Evolutionary conservation across 257 asterid genomes (phyloP), one percentile per base, ranked within the genome.

Genomic region (Echites panduratus): DNA sequence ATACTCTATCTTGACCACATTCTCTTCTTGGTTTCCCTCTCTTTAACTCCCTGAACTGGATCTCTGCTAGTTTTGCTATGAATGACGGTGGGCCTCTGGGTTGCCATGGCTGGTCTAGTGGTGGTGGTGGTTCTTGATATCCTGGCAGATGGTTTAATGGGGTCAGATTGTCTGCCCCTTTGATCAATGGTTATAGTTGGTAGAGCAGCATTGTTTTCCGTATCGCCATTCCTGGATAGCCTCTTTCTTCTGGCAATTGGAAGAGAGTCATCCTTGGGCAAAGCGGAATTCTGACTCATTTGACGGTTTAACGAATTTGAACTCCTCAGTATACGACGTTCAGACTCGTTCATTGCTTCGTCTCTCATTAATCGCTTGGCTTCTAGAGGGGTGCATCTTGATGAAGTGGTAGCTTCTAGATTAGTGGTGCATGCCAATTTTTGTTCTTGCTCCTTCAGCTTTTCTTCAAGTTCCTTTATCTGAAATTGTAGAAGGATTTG

Each of bases 1-100:
- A 54, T 24, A 68, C 66, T 56, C 83, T 77, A 90, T 70, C 97
- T 89, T 66, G 90, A 75, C 97, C 99, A 94, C 78, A 87, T 76
- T 80, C 97, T 89, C 83, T 88, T 94, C 89, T 91, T 91, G 85
- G 77, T 79, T 12, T 91, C 97, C 79, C 87, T 85, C 81, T 91
- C 97, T 65, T 89, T 94, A 67, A 87, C 74, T 72, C 79, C 97
- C 41, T 66, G 90, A 26, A 84, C 85, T 3, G 89, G 78, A 71
- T 91, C 96, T 74, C 95, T 79, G 81, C 82, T 88, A 0, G 79
- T 74, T 68, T 87, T 88, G 78, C 20, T 82, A 45, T 85, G 95
- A 71, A 76, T 67, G 9, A 74, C 58, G 2, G 45, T 32, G 24
- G 86, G 87, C 83, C 88, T 84, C 74, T 79, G 90, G 26, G 77